Percentiles rank a stretch among this genome's conserved stretches.
These are phyloP conservation scores for Monilinia fructicola DNA, from an alignment of 2,329 filamentous ascomycete genomes.

Conservation along the genomic window DNA sequence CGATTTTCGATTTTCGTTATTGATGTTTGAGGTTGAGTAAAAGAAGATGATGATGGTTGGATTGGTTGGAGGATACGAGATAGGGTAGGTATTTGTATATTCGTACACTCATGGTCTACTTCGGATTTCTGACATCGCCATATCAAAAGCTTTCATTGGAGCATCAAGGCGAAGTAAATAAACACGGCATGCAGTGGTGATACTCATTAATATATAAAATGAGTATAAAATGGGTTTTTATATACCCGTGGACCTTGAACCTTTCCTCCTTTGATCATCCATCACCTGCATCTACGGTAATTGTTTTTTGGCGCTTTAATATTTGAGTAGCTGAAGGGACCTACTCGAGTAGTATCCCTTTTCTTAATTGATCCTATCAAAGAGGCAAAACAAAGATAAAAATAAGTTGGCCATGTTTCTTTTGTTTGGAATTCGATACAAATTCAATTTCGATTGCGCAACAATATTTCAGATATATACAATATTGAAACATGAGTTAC, in stretches of 20 bases:
- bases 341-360: no score
- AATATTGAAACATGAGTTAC: constrained; percentile 5
- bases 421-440: no score
- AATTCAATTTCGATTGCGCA: neutral
- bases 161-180: neutral
- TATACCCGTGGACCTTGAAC: neutral
- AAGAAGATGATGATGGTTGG: no score
- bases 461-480: neutral
- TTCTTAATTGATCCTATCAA: neutral
- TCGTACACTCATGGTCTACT: neutral
- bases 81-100: neutral
- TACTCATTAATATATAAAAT: neutral
- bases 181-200: constrained; percentile 1
- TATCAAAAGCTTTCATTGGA: neutral
- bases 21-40: neutral
- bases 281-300: no score
- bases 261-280: neutral
- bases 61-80: neutral
- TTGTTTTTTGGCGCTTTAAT: no score
- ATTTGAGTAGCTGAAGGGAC: no score
- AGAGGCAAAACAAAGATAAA: no score
- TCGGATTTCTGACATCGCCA: neutral
- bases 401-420: no score
- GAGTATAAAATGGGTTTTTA: neutral
- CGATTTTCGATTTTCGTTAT: neutral